phyloP scores from a whole-genome alignment of 2,329 filamentous ascomycete species.

The Malbranchea zuffiana region DNA sequence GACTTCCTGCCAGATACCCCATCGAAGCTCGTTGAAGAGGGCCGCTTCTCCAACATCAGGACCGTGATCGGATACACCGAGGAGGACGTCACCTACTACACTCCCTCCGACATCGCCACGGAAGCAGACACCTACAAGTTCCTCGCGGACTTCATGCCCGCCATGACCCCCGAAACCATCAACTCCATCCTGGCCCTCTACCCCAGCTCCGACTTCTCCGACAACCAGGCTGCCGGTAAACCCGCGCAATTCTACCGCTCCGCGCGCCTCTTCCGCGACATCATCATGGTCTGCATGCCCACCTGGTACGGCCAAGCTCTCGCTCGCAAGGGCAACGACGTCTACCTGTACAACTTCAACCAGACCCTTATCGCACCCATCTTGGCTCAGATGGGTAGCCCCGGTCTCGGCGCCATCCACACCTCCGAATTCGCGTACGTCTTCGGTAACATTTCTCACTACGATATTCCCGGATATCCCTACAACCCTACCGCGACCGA shows the following conservation, averaged over 20 bases:
- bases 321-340: conserved; percentile 27
- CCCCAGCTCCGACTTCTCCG: conserved; percentile 25
- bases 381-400: conserved; percentile 26
- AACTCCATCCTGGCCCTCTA: conserved; percentile 2
- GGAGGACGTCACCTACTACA: conserved; percentile 8
- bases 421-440: conserved; percentile 46
- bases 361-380: conserved; percentile 43
- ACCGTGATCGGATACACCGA: conserved; percentile 9
- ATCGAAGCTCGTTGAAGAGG: conserved; percentile 4
- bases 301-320: conserved; percentile 35
- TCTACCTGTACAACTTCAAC: conserved; percentile 45
- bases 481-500: conserved; percentile 1
- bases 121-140: conserved; percentile 3
- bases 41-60: conserved; percentile 6
- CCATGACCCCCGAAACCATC: not conserved
- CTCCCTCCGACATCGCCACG: conserved; percentile 2
- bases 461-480: conserved; percentile 23
- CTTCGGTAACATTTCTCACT: conserved; percentile 39
- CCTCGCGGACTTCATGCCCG: conserved; percentile 1
- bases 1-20: conserved; percentile 5
- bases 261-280: conserved; percentile 42
- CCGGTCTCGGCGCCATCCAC: conserved; percentile 40
- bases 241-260: conserved; percentile 42
- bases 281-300: conserved; percentile 42
- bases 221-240: conserved; percentile 26